These are phyloP conservation scores for Alloascoidea hylecoeti DNA, from an alignment of 805 yeast species.

Conservation along the genomic window DNA sequence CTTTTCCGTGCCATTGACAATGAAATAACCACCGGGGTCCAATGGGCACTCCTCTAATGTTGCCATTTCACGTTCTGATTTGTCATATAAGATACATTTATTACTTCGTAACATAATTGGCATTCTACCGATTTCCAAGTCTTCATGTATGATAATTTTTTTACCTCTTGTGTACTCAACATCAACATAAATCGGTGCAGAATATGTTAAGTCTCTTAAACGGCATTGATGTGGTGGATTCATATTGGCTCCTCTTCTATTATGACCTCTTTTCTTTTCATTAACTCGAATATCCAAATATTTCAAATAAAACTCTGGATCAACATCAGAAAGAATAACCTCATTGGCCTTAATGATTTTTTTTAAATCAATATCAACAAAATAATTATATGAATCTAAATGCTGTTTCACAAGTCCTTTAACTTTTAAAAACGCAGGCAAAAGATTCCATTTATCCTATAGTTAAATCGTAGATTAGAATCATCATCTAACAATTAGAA, in stretches of 20 bases:
- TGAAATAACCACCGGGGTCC: slow-evolving; percentile 98
- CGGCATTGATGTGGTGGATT: slow-evolving; percentile 93
- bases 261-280: slow-evolving; percentile 15
- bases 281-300: slow-evolving; percentile 86
- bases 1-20: slow-evolving; percentile 96
- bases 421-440: slow-evolving; percentile 92
- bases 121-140: slow-evolving; percentile 93
- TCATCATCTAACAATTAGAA: neutral
- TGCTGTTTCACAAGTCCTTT: slow-evolving; percentile 97
- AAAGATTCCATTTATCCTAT: slow-evolving; percentile 83
- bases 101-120: slow-evolving; percentile 96
- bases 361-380: slow-evolving; percentile 85
- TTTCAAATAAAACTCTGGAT: slow-evolving; percentile 90
- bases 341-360: slow-evolving; percentile 90
- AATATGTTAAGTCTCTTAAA: slow-evolving; percentile 82
- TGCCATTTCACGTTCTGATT: slow-evolving; percentile 78
- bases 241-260: slow-evolving; percentile 38
- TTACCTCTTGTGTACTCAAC: slow-evolving; percentile 95
- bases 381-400: slow-evolving; percentile 94
- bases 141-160: slow-evolving; percentile 78
- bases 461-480: neutral
- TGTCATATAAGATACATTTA: slow-evolving; percentile 76
- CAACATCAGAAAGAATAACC: slow-evolving; percentile 81
- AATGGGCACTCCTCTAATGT: slow-evolving; percentile 83
- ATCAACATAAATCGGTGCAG: slow-evolving; percentile 93